Conservation (phyloP, 345 rosid species). For the Brassica incana region DNA sequence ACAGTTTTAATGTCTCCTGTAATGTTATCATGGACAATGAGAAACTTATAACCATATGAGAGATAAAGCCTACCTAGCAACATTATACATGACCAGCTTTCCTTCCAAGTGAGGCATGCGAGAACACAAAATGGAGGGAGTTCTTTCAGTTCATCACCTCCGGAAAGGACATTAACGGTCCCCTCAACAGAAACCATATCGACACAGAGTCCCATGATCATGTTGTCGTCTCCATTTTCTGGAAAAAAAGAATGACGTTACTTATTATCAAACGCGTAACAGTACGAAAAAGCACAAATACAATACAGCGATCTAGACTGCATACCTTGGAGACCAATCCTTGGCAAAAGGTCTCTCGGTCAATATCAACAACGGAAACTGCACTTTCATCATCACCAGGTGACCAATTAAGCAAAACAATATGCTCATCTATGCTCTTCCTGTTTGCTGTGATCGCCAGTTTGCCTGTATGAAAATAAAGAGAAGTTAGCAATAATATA, state of each 20-base stretch:
- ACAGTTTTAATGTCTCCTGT: slow-evolving; percentile 29
- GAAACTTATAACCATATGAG: slow-evolving; percentile 16
- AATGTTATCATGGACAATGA: slow-evolving; percentile 8
- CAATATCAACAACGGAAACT: slow-evolving; percentile 60
- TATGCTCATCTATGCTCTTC: slow-evolving; percentile 80
- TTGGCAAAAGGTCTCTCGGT: slow-evolving; percentile 77
- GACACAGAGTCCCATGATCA: slow-evolving; percentile 80
- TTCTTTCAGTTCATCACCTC: slow-evolving; percentile 67
- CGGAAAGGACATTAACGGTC: slow-evolving; percentile 63
- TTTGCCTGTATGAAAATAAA: slow-evolving; percentile 51
- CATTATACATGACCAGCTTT: slow-evolving; percentile 72
- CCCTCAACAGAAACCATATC: slow-evolving; percentile 63
- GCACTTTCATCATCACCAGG: slow-evolving; percentile 51
- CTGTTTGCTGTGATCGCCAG: slow-evolving; percentile 76
- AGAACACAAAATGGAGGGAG: slow-evolving; percentile 72
- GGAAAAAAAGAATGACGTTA: slow-evolving; percentile 17
- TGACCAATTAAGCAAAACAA: slow-evolving; percentile 72
- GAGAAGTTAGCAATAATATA: slow-evolving; percentile 22
- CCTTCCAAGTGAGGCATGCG: slow-evolving; percentile 90
- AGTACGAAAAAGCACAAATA: slow-evolving; percentile 9
- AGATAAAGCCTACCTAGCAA: slow-evolving; percentile 65
- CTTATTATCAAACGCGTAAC: background rate
- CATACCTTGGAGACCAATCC: slow-evolving; percentile 96
- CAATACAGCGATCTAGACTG: slow-evolving; percentile 29
- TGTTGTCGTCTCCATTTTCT: slow-evolving; percentile 83